Conservation (phyloP, 2,329 filamentous ascomycete species). For the Exophiala aquamarina region DNA sequence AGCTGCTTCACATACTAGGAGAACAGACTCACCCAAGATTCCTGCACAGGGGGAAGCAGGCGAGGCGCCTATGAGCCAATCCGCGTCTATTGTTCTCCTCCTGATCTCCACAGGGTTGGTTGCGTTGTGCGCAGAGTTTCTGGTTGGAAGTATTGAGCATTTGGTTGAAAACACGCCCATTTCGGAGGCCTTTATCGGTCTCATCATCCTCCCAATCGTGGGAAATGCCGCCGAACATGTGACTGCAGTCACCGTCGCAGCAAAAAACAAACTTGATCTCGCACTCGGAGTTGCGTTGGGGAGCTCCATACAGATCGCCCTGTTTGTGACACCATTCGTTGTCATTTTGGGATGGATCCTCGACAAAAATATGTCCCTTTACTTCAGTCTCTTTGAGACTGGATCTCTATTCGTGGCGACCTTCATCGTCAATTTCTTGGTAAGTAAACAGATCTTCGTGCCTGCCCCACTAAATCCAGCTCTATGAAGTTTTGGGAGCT, state of each 20-base stretch:
- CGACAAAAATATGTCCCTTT: constrained; percentile 68
- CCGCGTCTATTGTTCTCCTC: constrained; percentile 71
- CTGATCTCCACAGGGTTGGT: constrained; percentile 72
- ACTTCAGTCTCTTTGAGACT: constrained; percentile 86
- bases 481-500: too few relatives aligned
- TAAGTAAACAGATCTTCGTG: too few relatives aligned
- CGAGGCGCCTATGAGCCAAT: constrained; percentile 67
- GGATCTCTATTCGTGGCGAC: constrained; percentile 59
- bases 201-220: constrained; percentile 65
- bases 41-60: constrained; percentile 3
- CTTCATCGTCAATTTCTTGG: constrained; percentile 60
- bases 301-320: constrained; percentile 65
- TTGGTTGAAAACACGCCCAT: constrained; percentile 50
- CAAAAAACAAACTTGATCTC: constrained; percentile 68
- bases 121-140: constrained; percentile 70
- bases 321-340: constrained; percentile 61
- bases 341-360: constrained; percentile 64
- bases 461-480: too few relatives aligned
- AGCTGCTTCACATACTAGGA: neutral
- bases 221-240: constrained; percentile 68
- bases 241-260: constrained; percentile 61
- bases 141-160: constrained; percentile 60
- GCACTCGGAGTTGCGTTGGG: constrained; percentile 66
- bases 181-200: constrained; percentile 61
- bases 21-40: constrained; percentile 6